phyloP scores from a whole-genome alignment of 2,329 filamentous ascomycete species.

The Talaromyces sp. region DNA sequence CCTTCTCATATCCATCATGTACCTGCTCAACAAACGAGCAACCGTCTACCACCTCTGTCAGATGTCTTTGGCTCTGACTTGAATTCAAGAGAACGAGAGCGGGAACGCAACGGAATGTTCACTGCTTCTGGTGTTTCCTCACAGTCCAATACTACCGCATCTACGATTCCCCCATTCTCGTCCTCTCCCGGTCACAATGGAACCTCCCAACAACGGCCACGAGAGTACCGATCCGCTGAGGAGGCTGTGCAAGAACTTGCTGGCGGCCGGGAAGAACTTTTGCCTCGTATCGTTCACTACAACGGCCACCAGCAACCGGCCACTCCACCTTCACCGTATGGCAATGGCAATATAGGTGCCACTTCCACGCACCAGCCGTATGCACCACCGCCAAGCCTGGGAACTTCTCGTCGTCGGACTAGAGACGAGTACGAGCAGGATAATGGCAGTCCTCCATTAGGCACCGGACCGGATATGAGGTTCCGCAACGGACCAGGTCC shows the following conservation, averaged over 20 bases:
- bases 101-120: slow-evolving; percentile 37
- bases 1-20: slow-evolving; percentile 89
- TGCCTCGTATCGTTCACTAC: slow-evolving; percentile 94
- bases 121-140: slow-evolving; percentile 61
- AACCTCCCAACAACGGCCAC: slow-evolving; percentile 57
- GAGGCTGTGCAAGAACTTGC: slow-evolving; percentile 88
- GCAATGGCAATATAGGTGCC: slow-evolving; percentile 30
- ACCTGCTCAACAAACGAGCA: slow-evolving; percentile 82
- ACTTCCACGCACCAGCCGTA: slow-evolving; percentile 62
- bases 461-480: slow-evolving; percentile 61
- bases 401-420: slow-evolving; percentile 62
- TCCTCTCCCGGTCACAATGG: slow-evolving; percentile 60
- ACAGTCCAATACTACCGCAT: slow-evolving; percentile 62
- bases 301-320: slow-evolving; percentile 74
- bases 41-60: slow-evolving; percentile 86
- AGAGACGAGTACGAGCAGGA: slow-evolving; percentile 89
- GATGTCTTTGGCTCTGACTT: slow-evolving; percentile 87
- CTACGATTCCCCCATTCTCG: slow-evolving; percentile 65
- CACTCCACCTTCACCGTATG: slow-evolving; percentile 59
- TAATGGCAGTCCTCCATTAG: slow-evolving; percentile 79
- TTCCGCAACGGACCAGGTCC: slow-evolving; percentile 36
- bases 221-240: slow-evolving; percentile 93
- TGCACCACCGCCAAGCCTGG: slow-evolving; percentile 31
- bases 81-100: slow-evolving; percentile 41
- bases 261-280: slow-evolving; percentile 84